Evolutionary conservation across 768 basidiomycete species (phyloP).

Genomic region (Steccherinum ochraceum): DNA sequence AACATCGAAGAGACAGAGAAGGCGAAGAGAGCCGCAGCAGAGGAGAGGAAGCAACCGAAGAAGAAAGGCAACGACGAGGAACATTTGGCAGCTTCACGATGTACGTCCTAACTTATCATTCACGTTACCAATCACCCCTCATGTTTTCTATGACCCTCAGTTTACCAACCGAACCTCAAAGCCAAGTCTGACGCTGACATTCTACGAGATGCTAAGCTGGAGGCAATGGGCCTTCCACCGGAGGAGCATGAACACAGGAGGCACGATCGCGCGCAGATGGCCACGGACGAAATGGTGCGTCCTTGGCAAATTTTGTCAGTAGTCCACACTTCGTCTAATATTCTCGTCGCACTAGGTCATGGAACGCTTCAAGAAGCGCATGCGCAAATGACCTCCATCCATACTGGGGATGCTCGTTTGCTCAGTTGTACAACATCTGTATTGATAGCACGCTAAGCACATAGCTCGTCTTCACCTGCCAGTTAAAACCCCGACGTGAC

Average conservation of each 20-base stretch:
- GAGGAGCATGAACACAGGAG: slow-evolving; percentile 34
- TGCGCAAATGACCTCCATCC: slow-evolving; percentile 72
- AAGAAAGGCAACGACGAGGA: slow-evolving; percentile 60
- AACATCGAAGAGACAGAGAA: slow-evolving; percentile 99
- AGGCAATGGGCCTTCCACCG: slow-evolving; percentile 73
- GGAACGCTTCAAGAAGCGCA: slow-evolving; percentile 97
- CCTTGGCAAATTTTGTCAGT: too few relatives aligned
- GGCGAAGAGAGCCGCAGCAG: slow-evolving; percentile 81
- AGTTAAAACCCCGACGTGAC: too few relatives aligned
- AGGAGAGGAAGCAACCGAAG: slow-evolving; percentile 53
- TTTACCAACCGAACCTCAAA: slow-evolving; percentile 78
- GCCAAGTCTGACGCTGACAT: slow-evolving; percentile 87
- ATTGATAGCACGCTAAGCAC: too few relatives aligned
- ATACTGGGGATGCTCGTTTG: too few relatives aligned
- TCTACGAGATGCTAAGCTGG: slow-evolving; percentile 78
- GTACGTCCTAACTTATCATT: slow-evolving; percentile 39
- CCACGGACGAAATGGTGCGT: slow-evolving; percentile 85
- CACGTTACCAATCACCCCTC: slow-evolving; percentile 3
- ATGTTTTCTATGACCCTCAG: slow-evolving; percentile 43
- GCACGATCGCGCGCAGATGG: slow-evolving; percentile 65
- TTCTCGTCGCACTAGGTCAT: slow-evolving; percentile 59
- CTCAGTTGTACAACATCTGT: too few relatives aligned
- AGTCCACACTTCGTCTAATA: neutral
- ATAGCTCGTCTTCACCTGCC: too few relatives aligned
- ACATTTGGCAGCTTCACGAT: slow-evolving; percentile 81